phyloP scores from a whole-genome alignment of 345 rosid genomes.

The Erysimum cheiranthoides region DNA sequence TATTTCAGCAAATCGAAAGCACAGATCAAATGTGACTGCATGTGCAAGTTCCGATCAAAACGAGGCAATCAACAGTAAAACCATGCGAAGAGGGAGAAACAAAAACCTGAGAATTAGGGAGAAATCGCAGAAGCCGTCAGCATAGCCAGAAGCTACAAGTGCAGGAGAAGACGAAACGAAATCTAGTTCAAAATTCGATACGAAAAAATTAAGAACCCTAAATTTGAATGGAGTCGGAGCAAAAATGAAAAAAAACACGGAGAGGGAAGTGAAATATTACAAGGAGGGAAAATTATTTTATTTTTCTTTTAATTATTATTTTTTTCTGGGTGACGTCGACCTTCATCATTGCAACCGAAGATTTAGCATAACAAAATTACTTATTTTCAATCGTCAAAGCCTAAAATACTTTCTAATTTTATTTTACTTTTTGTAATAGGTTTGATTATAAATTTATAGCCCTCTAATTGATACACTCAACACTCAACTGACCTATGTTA shows the following conservation, averaged over 20 bases:
- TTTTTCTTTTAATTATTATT: not conserved
- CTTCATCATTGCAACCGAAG: too few species aligned
- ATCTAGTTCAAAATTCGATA: not conserved
- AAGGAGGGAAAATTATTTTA: conserved; percentile 33
- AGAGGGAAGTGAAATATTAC: conserved; percentile 32
- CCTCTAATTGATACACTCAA: too few species aligned
- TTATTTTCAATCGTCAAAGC: too few species aligned
- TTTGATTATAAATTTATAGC: too few species aligned
- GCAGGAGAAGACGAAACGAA: conserved; percentile 18
- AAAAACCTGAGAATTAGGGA: conserved; percentile 10
- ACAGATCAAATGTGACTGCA: conserved; percentile 25
- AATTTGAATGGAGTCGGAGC: conserved; percentile 17
- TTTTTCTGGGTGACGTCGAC: not conserved
- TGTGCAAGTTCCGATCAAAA: conserved; percentile 35
- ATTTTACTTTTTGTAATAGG: too few species aligned
- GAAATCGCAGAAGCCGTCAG: not conserved
- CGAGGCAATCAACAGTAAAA: conserved; percentile 27
- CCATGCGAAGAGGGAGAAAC: conserved; percentile 17
- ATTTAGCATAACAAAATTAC: too few species aligned
- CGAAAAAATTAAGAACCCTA: conserved; percentile 24
- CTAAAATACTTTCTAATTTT: too few species aligned
- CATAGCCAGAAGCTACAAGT: conserved; percentile 26
- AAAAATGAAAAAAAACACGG: not conserved
- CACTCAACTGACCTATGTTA: too few species aligned
- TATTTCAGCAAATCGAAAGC: not conserved